Percentiles rank a stretch among this genome's conserved stretches.
These are phyloP conservation scores for Lasiodiplodia sp. DNA, from an alignment of 2,329 filamentous ascomycete genomes.

Conservation along the genomic window DNA sequence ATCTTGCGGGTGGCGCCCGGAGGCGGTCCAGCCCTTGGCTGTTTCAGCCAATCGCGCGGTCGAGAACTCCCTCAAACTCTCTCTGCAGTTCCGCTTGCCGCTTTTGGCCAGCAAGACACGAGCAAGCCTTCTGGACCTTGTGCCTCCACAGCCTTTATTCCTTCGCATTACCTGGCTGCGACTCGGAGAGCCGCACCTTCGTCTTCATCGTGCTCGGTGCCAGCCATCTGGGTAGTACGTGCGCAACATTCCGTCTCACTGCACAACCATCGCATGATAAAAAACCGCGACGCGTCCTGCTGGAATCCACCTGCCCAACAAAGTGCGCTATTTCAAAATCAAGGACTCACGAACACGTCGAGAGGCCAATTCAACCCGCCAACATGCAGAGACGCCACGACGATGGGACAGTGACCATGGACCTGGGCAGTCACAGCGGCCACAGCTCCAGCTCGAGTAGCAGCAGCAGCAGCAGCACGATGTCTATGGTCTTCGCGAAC, in stretches of 20 bases:
- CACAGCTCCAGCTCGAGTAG: neutral
- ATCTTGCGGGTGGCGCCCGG: neutral
- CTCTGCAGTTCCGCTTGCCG: conserved; percentile 11
- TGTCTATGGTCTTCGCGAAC: conserved; percentile 32
- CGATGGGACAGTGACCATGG: conserved; percentile 28
- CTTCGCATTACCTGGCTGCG: conserved; percentile 3
- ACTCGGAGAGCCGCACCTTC: conserved; percentile 5
- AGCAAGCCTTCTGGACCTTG: neutral
- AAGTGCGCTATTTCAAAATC: neutral
- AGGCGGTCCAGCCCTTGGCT: conserved; percentile 8
- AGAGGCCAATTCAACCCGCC: neutral
- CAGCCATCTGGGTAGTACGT: conserved; percentile 11
- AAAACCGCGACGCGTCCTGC: neutral
- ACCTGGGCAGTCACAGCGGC: conserved; percentile 33
- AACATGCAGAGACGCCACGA: conserved; percentile 23
- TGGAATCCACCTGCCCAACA: neutral
- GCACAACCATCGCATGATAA: neutral
- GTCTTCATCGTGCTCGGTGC: neutral
- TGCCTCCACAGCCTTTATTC: neutral
- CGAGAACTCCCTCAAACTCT: conserved; percentile 20
- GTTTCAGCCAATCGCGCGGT: conserved; percentile 10
- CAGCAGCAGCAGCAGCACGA: conserved; percentile 5
- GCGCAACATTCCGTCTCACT: conserved; percentile 8
- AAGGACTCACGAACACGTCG: neutral
- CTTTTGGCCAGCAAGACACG: conserved; percentile 3